Base-by-base conservation (phyloP, 2,329 filamentous ascomycete species). In the Sphaerulina musiva region DNA sequence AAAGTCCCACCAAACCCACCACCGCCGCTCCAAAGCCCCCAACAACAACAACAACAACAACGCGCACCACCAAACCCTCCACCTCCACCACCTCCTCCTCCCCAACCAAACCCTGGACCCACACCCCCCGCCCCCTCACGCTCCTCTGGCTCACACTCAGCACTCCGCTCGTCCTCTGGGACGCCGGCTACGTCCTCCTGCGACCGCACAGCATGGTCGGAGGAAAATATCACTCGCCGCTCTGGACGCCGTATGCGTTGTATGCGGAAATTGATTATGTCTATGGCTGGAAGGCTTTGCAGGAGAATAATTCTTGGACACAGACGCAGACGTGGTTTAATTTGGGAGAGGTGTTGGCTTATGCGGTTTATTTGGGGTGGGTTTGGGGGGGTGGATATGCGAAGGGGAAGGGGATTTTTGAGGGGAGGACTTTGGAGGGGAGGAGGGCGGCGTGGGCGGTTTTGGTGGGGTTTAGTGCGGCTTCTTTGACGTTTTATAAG, bases 131-230 rank as follows among this genome's bases (percentile, higher is more conserved):
- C 10, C 78, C 78, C 48, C 66, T 82, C 10, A 75, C 81, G 20
- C 78, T 89, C 42, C 61, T 83, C 59, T 95, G 89, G 89, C 77
- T 95, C 26, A 71, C 78, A 55, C 59, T 92, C 57, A 90, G 87
- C 17, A 73, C 93, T 12, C 88, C 87, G 1, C 78, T 95, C 56
- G 88, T 95, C 46, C 66, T 81, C 48, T 95, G 90, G 90, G 90
- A 95, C 73, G 81, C 80, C 31, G 75, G 76, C 54, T 95, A 95
- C 74, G 82, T 95, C 39, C 76, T 95, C 45, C 74, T 87, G 51
- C 87, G 90, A 17, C 90, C 90, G 31, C 81, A 85, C 70, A 87
- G 83, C 54, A 93, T 95, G 87, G 82, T 84, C 0, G 87, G 88
- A 62, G 89, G 89, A 12, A 72, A 71, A 45, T 74, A 86, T 49